Evolutionary conservation across 202 grass and related monocot species (phyloP).

Genomic region (Carex arenaria): DNA sequence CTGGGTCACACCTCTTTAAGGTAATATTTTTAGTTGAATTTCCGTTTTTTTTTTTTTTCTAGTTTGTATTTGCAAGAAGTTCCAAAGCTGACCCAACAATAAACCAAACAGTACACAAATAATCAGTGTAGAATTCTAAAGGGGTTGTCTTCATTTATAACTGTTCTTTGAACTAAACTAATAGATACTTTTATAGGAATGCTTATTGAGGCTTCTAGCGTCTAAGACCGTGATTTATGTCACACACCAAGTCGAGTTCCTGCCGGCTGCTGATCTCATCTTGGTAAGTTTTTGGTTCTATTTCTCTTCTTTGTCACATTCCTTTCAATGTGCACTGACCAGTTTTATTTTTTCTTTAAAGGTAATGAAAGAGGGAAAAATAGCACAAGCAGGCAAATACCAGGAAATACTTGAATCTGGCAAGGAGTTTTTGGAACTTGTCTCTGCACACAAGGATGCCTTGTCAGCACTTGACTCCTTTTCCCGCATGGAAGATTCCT

Average conservation of each 20-base stretch:
- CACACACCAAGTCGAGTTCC: conserved; percentile 74
- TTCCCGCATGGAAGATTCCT: neutral
- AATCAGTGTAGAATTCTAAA: neutral
- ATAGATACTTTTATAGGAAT: conserved; percentile 39
- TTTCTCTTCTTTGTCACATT: neutral
- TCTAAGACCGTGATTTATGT: conserved; percentile 75
- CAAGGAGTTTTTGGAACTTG: conserved; percentile 71
- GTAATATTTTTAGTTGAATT: conserved; percentile 16
- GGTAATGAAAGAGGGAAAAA: conserved; percentile 79
- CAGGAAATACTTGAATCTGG: conserved; percentile 57
- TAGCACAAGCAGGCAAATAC: conserved; percentile 78
- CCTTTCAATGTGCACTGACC: neutral
- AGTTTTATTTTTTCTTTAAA: conserved; percentile 9
- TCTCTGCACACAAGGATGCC: conserved; percentile 77
- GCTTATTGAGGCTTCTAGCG: conserved; percentile 49
- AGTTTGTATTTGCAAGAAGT: neutral
- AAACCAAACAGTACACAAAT: neutral
- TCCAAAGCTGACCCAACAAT: neutral
- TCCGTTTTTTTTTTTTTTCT: neutral
- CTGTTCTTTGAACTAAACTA: neutral
- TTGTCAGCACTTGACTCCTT: conserved; percentile 46
- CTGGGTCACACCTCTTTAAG: conserved; percentile 76
- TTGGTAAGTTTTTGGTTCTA: conserved; percentile 43
- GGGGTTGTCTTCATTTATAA: neutral
- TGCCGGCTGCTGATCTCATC: conserved; percentile 66